A percentile compares a stretch with the other conserved stretches of the same genome.
Conservation (phyloP, 2,329 filamentous ascomycete species). For the Neopestalotiopsis sp. region DNA sequence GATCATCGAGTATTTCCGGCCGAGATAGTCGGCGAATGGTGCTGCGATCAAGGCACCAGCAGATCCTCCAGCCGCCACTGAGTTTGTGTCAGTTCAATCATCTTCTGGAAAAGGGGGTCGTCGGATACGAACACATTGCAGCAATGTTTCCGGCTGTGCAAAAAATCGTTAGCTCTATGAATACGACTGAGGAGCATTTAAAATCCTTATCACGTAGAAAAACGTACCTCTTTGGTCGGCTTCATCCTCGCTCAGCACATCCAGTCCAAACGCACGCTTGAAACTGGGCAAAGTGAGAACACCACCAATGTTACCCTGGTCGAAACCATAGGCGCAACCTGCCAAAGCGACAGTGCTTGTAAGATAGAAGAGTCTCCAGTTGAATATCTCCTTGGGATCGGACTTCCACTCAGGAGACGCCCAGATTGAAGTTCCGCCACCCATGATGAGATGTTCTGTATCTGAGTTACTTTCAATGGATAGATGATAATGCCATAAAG, state of each 20-base stretch:
- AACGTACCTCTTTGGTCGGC: slow-evolving; percentile 31
- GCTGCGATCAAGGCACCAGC: slow-evolving; percentile 43
- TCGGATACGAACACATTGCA: slow-evolving; percentile 34
- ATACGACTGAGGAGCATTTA: not conserved
- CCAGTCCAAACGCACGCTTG: slow-evolving; percentile 41
- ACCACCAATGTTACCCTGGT: slow-evolving; percentile 46
- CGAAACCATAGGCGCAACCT: slow-evolving; percentile 45
- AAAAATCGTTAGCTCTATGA: not conserved
- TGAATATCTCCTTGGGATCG: slow-evolving; percentile 44
- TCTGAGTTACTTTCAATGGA: not conserved
- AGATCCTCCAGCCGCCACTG: slow-evolving; percentile 42
- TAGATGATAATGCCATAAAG: not conserved
- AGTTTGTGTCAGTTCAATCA: slow-evolving; percentile 4
- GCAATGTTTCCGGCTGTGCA: slow-evolving; percentile 36
- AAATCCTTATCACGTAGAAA: not conserved
- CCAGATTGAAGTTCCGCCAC: slow-evolving; percentile 44
- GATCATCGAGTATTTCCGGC: slow-evolving; percentile 41
- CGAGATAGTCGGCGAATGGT: slow-evolving; percentile 42
- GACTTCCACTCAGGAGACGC: slow-evolving; percentile 41
- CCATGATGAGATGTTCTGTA: slow-evolving; percentile 32
- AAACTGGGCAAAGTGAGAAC: slow-evolving; percentile 43
- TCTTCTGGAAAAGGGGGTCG: not conserved
- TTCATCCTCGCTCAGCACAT: slow-evolving; percentile 32
- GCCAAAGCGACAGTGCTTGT: slow-evolving; percentile 41
- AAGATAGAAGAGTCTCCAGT: slow-evolving; percentile 38